A percentile compares a stretch with the other conserved stretches of the same genome.
Evolutionary conservation across 2,329 filamentous ascomycete genomes (phyloP).

Genomic region (Fusarium chuoi): DNA sequence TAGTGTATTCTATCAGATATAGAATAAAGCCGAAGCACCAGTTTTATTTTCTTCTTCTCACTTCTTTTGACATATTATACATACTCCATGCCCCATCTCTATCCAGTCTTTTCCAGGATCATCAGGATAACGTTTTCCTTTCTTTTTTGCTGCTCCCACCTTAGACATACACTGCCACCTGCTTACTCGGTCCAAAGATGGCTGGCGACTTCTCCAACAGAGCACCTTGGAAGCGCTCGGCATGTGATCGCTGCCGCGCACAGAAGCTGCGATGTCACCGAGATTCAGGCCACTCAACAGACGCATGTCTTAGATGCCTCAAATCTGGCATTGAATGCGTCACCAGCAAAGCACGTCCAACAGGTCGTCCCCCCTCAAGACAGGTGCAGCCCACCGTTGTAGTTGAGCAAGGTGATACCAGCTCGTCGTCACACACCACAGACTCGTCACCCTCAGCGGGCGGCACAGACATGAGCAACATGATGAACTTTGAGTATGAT

Average conservation of each 20-base stretch:
- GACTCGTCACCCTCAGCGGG: background rate
- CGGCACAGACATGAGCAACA: background rate
- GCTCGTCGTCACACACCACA: background rate
- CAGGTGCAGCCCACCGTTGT: background rate
- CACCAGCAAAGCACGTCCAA: background rate
- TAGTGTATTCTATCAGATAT: background rate
- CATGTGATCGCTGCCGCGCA: background rate
- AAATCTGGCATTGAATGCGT: background rate
- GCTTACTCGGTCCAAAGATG: background rate
- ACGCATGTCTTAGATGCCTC: conserved; percentile 1
- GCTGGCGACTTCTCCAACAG: background rate
- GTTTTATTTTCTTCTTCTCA: background rate
- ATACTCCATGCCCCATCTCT: background rate
- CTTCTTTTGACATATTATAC: background rate
- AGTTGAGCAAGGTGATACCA: background rate
- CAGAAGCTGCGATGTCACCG: background rate
- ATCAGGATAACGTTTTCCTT: background rate
- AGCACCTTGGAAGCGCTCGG: background rate
- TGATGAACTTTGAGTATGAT: background rate
- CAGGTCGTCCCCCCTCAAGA: background rate
- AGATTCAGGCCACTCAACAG: background rate
- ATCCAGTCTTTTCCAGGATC: background rate
- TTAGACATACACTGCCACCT: background rate
- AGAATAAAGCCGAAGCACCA: background rate
- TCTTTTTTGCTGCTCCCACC: background rate